Evolutionary conservation across 441 rosid species (phyloP).

Genomic region (Flueggea neowawraea): DNA sequence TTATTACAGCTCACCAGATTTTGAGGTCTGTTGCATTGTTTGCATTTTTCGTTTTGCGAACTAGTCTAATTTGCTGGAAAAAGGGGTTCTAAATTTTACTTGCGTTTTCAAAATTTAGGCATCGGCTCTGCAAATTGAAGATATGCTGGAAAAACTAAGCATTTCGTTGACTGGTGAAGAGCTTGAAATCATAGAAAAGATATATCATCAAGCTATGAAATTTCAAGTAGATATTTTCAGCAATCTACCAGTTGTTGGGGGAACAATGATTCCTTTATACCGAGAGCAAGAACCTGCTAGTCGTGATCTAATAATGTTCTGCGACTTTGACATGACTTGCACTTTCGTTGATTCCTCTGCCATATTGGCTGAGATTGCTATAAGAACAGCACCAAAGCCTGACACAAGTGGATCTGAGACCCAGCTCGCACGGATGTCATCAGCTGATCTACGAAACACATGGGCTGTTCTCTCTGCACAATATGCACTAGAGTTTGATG

Average conservation of each 20-base stretch:
- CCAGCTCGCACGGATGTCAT: background rate
- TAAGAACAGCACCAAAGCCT: background rate
- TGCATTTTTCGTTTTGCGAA: constrained; percentile 4
- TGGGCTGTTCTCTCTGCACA: background rate
- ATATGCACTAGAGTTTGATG: background rate
- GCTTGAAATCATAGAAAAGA: background rate
- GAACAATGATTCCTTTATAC: background rate
- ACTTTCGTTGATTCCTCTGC: background rate
- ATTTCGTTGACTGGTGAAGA: background rate
- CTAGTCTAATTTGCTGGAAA: constrained; percentile 1
- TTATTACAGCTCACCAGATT: constrained; percentile 55
- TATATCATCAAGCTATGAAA: background rate
- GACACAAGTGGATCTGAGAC: background rate
- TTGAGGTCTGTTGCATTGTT: constrained; percentile 40
- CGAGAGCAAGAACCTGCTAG: background rate
- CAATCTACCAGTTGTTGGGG: background rate
- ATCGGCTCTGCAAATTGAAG: constrained; percentile 16
- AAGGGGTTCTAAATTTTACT: background rate
- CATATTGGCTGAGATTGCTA: background rate
- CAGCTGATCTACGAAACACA: background rate
- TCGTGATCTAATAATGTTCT: background rate
- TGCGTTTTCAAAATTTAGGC: constrained; percentile 24
- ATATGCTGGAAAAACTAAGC: background rate
- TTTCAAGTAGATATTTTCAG: background rate
- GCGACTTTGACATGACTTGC: constrained; percentile 1